These are phyloP conservation scores for Ephemerocybe angulata DNA, from an alignment of 768 basidiomycete species.

Conservation along the genomic window DNA sequence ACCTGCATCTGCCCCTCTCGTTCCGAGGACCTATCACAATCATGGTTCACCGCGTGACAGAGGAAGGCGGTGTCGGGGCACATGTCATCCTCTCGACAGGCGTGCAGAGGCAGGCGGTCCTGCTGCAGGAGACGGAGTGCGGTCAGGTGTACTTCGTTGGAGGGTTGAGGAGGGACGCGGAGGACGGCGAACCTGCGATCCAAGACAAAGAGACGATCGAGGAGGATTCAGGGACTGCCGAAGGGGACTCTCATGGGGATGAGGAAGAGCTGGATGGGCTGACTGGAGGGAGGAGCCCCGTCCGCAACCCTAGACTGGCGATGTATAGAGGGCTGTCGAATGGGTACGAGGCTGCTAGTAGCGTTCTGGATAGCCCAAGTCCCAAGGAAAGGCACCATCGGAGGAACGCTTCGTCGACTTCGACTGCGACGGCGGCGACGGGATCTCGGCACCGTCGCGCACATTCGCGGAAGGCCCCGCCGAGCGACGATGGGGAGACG, in stretches of 20 bases:
- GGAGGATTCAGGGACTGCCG: conserved; percentile 18
- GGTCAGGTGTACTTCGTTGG: conserved; percentile 35
- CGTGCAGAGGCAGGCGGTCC: conserved; percentile 24
- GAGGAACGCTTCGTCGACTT: too few species aligned
- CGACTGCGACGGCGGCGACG: too few species aligned
- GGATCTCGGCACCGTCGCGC: too few species aligned
- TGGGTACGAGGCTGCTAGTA: too few species aligned
- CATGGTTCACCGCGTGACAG: conserved; percentile 17
- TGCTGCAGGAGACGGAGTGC: conserved; percentile 32
- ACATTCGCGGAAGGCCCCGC: too few species aligned
- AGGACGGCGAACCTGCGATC: conserved; percentile 10
- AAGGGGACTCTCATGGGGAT: conserved; percentile 8
- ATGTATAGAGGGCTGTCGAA: too few species aligned
- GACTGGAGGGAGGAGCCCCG: neutral
- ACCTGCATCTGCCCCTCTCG: conserved; percentile 38
- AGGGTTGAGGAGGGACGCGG: conserved; percentile 22
- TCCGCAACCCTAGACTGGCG: too few species aligned
- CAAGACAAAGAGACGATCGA: conserved; percentile 18
- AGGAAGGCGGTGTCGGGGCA: conserved; percentile 34
- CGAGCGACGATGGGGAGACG: too few species aligned
- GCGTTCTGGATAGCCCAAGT: too few species aligned
- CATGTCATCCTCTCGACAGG: conserved; percentile 32
- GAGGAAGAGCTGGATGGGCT: neutral
- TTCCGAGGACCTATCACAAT: conserved; percentile 40
- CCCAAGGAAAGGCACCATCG: too few species aligned